Conservation (phyloP, 352 stramenopile genomes). For the Phytopythium delawarense region DNA sequence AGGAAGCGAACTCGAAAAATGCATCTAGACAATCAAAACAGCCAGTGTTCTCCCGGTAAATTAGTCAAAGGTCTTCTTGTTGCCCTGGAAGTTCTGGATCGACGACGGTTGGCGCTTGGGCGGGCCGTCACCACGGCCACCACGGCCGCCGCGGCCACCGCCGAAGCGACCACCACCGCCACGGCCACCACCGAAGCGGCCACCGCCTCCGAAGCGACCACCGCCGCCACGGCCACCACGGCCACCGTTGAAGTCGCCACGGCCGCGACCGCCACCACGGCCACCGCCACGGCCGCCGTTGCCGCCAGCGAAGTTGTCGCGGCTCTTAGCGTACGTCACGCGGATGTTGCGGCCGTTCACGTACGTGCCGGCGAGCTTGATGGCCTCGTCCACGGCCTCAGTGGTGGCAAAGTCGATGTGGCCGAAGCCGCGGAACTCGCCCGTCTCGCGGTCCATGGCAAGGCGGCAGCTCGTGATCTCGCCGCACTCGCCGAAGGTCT, state of each 20-base stretch:
- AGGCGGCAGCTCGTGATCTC: conserved; percentile 95
- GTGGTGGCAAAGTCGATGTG: conserved; percentile 97
- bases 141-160: conserved; percentile 38
- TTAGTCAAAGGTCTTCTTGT: conserved; percentile 98
- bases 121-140: conserved; percentile 62
- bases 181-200: conserved; percentile 29
- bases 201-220: conserved; percentile 38
- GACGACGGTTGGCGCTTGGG: conserved; percentile 82
- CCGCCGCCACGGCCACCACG: conserved; percentile 52
- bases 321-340: conserved; percentile 93
- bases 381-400: conserved; percentile 89
- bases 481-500: conserved; percentile 93
- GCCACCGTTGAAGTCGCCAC: conserved; percentile 46
- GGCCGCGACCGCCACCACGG: conserved; percentile 40
- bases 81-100: conserved; percentile 94
- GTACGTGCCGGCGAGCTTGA: conserved; percentile 91
- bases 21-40: conserved; percentile 24
- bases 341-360: conserved; percentile 92
- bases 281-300: conserved; percentile 64
- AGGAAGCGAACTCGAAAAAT: background rate
- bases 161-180: conserved; percentile 34
- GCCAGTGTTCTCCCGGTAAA: conserved; percentile 22
- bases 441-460: conserved; percentile 95
- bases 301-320: conserved; percentile 29
- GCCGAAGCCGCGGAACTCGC: conserved; percentile 97